Evolutionary conservation across 116 monocot species (phyloP).

Genomic region (Iris pallida): DNA sequence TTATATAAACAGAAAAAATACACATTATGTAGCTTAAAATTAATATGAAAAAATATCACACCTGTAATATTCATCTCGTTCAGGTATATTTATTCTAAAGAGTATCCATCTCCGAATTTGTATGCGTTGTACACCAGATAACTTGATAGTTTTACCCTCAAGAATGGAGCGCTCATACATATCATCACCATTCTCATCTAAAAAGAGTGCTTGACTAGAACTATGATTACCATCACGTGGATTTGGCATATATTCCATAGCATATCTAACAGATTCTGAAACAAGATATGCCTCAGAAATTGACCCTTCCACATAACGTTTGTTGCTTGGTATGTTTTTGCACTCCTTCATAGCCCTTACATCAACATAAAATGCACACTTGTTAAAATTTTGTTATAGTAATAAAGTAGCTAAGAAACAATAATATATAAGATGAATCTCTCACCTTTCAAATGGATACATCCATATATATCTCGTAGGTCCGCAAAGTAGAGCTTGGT

Average conservation of each 20-base stretch:
- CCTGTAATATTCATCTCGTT: neutral
- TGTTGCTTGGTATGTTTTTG: neutral
- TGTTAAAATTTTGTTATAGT: no score
- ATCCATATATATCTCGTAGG: neutral
- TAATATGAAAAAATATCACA: no score
- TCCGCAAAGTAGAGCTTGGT: neutral
- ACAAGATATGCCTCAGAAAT: conserved; percentile 4
- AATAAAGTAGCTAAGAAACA: no score
- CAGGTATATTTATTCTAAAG: neutral
- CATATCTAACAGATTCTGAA: neutral
- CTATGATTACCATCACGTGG: conserved; percentile 1
- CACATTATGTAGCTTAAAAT: no score
- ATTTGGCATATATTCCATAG: conserved; percentile 3
- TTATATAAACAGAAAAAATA: no score
- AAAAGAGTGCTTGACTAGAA: neutral
- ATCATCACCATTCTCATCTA: neutral
- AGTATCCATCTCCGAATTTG: neutral
- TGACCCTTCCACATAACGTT: neutral
- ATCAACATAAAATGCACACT: no score
- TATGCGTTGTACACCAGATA: neutral
- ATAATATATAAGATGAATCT: neutral
- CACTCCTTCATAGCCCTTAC: no score
- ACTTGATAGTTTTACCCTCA: neutral
- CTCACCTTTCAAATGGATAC: neutral
- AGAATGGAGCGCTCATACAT: neutral